Evolutionary conservation across 2,329 filamentous ascomycete genomes (phyloP).

Genomic region (Epichloe bromicola): DNA sequence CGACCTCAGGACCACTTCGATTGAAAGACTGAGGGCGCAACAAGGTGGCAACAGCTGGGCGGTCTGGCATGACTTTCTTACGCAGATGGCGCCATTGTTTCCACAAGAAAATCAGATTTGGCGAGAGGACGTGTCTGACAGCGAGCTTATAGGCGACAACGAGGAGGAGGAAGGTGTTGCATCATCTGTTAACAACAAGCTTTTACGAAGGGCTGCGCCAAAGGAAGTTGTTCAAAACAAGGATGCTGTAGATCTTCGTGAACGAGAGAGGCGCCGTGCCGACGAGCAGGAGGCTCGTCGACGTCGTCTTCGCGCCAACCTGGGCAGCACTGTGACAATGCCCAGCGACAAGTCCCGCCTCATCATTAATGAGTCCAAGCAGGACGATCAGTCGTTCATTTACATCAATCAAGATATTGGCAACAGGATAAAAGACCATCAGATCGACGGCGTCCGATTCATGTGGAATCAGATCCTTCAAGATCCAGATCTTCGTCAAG

Average conservation of each 20-base stretch:
- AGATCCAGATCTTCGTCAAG: slow-evolving; percentile 45
- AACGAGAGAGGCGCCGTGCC: slow-evolving; percentile 39
- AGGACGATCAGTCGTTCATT: slow-evolving; percentile 45
- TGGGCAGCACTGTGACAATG: slow-evolving; percentile 29
- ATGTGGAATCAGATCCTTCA: slow-evolving; percentile 75
- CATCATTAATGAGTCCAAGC: slow-evolving; percentile 55
- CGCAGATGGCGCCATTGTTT: slow-evolving; percentile 13
- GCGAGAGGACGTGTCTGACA: slow-evolving; percentile 12
- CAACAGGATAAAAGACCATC: slow-evolving; percentile 59
- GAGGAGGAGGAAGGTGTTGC: slow-evolving; percentile 9
- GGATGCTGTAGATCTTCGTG: slow-evolving; percentile 37
- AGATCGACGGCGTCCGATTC: slow-evolving; percentile 70
- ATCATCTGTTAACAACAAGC: slow-evolving; percentile 5
- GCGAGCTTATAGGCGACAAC: slow-evolving; percentile 7
- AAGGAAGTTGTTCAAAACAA: slow-evolving; percentile 24
- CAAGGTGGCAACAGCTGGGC: slow-evolving; percentile 12
- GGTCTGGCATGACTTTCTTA: slow-evolving; percentile 17
- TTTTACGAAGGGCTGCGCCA: slow-evolving; percentile 9
- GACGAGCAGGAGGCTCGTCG: slow-evolving; percentile 41
- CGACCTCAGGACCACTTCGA: slow-evolving; percentile 1
- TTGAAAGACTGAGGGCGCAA: slow-evolving; percentile 10
- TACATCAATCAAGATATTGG: slow-evolving; percentile 54
- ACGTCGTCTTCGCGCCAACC: slow-evolving; percentile 30
- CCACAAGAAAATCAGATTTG: slow-evolving; percentile 22
- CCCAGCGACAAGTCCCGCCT: slow-evolving; percentile 35